Conservation (phyloP, 2,329 filamentous ascomycete species). For the Didymella segeticola region DNA sequence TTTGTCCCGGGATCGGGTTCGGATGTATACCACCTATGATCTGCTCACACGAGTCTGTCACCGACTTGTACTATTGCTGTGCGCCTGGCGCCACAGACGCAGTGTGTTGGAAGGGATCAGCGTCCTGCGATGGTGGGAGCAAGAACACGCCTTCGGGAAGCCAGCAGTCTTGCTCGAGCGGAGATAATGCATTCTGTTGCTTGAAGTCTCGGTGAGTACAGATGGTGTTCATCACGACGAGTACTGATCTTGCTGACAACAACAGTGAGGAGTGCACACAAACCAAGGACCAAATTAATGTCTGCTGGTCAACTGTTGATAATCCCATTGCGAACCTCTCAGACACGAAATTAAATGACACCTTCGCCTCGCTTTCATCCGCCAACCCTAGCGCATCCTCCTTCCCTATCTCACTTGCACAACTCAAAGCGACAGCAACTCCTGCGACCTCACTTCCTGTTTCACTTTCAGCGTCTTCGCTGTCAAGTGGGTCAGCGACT, state of each 20-base stretch:
- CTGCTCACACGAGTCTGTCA: constrained; percentile 22
- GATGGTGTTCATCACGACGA: background rate
- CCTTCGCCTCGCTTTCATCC: constrained; percentile 22
- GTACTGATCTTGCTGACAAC: background rate
- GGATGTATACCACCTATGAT: constrained; percentile 20
- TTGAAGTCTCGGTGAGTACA: constrained; percentile 18
- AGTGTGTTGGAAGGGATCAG: constrained; percentile 20
- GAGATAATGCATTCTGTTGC: constrained; percentile 23
- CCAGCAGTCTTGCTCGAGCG: constrained; percentile 19
- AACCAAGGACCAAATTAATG: constrained; percentile 23
- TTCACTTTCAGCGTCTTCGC: constrained; percentile 1
- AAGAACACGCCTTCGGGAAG: constrained; percentile 12
- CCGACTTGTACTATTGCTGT: constrained; percentile 27
- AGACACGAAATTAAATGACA: constrained; percentile 16
- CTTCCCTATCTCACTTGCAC: constrained; percentile 7
- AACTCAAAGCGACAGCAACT: constrained; percentile 13
- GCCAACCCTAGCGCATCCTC: constrained; percentile 14
- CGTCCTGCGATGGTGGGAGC: constrained; percentile 12
- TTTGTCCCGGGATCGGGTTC: constrained; percentile 15
- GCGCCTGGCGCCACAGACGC: constrained; percentile 14
- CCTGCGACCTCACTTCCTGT: constrained; percentile 4
- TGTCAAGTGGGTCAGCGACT: background rate
- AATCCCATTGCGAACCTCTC: constrained; percentile 21
- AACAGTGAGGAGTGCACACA: constrained; percentile 29
- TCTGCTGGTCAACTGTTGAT: constrained; percentile 23